Base-by-base conservation (phyloP, 1,284 basidiomycete species). In the Ceratorhiza oryzae-sativae region DNA sequence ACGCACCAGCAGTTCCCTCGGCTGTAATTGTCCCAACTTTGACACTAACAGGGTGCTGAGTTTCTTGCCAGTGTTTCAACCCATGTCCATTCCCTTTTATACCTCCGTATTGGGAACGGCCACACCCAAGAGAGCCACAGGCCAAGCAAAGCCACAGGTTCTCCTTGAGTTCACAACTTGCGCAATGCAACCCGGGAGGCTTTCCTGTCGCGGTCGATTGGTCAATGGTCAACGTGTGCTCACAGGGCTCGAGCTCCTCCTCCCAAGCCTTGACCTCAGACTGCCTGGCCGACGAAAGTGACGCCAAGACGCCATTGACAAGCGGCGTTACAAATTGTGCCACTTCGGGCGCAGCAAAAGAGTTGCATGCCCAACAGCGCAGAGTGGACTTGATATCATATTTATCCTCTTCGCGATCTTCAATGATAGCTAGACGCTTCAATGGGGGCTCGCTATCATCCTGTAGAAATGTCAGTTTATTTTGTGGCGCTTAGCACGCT, bases 231-330 rank as follows among this genome's bases (percentile, higher is more conserved):
- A 92, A 82, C 0, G 94, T 93, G 78, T 99, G 97, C 78, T 94
- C 89, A 83, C 97, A 99, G 2, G 93, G 81, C 0, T 85, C 78
- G 36, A 98, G 91, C 78, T 98, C 97, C 80, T 98, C 95, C 78
- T 97, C 94, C 97, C 97, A 99, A 1, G 96, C 93, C 80, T 98
- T 92, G 72, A 99, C 93, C 78, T 98, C 95, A 0, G 90, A 93
- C 78, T 95, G 92, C 67, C 95, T 92, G 0, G 94, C 91, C 0
- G 95, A 97, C 0, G 94, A 94, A 76, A 95, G 84, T 0, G 94
- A 90, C 1, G 85, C 84, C 87, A 97, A 90, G 71, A 97, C 85
- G 0, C 87, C 89, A n/a, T 88, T 83, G 3, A 89, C 83, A 10
- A 95, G 83, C 39, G 34, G 18, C 15, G 30, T 30, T 13, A 48